phyloP scores from a whole-genome alignment of 805 yeast species.

The Pichia thaimueangensis region DNA sequence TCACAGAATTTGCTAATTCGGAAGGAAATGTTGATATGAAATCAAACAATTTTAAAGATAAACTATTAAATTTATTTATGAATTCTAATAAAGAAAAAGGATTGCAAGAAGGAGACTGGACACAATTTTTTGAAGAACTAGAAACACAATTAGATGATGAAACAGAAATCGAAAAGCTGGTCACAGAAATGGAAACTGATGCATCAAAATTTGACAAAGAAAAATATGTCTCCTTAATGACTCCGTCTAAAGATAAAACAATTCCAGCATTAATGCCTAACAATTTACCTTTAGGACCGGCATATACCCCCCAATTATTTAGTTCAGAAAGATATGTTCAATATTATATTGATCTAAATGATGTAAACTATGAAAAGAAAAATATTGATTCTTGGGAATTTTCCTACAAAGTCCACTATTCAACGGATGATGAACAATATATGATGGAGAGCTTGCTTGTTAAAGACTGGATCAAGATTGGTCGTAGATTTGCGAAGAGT shows the following conservation, averaged over 20 bases:
- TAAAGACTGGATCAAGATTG: conserved; percentile 54
- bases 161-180: conserved; percentile 6
- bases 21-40: too few relatives aligned
- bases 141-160: conserved; percentile 9
- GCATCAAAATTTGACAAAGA: conserved; percentile 15
- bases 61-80: background rate
- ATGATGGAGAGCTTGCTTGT: conserved; percentile 51
- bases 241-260: conserved; percentile 44
- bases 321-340: conserved; percentile 70
- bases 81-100: background rate
- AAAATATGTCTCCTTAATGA: conserved; percentile 3
- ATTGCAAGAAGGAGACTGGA: conserved; percentile 27
- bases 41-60: too few relatives aligned
- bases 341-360: conserved; percentile 58
- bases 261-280: conserved; percentile 56
- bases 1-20: conserved; percentile 52
- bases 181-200: conserved; percentile 7
- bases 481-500: conserved; percentile 41
- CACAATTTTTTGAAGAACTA: conserved; percentile 8
- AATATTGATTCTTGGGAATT: conserved; percentile 37
- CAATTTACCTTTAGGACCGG: conserved; percentile 61
- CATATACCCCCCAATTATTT: conserved; percentile 60
- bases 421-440: conserved; percentile 58
- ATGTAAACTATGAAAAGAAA: conserved; percentile 27
- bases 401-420: conserved; percentile 58